Evolutionary conservation across 2,329 filamentous ascomycete species (phyloP).

Genomic region (Sordariomycetes sp.): DNA sequence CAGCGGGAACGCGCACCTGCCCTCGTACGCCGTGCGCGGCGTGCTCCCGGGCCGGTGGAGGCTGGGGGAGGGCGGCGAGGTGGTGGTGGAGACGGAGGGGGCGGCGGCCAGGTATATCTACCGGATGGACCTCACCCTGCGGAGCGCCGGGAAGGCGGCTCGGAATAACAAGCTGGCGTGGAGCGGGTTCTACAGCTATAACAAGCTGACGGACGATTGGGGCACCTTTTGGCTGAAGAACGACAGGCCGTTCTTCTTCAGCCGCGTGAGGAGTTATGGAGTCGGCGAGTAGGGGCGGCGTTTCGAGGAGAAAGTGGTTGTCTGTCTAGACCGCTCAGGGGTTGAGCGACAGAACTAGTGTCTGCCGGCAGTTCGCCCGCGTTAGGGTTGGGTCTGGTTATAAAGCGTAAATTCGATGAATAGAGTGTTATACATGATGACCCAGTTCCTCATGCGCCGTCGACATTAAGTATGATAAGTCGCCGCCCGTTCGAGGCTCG

Average conservation of each 20-base stretch:
- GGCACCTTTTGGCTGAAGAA: constrained; percentile 62
- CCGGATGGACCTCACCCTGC: constrained; percentile 66
- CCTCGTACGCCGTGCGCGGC: constrained; percentile 51
- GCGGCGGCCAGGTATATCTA: constrained; percentile 68
- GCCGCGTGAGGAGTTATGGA: constrained; percentile 53
- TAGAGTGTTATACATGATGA: too few relatives aligned
- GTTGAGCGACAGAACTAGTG: neutral
- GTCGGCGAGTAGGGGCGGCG: constrained; percentile 24
- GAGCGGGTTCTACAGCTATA: constrained; percentile 88
- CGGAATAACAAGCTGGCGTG: constrained; percentile 82
- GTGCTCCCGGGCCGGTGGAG: constrained; percentile 50
- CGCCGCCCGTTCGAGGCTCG: too few relatives aligned
- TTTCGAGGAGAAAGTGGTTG: neutral
- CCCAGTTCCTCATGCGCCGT: too few relatives aligned
- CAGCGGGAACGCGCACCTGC: constrained; percentile 14
- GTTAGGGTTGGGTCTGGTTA: too few relatives aligned
- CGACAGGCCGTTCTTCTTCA: constrained; percentile 57
- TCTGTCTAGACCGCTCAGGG: neutral
- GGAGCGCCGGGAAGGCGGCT: constrained; percentile 43
- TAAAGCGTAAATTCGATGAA: too few relatives aligned
- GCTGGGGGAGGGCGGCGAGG: constrained; percentile 48
- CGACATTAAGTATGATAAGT: too few relatives aligned
- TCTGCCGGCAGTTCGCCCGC: too few relatives aligned
- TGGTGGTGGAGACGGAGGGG: constrained; percentile 82
- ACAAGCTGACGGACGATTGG: constrained; percentile 83